These are phyloP conservation scores for Herpetomonas muscarum DNA, from an alignment of 208 protist genomes.

Conservation along the genomic window DNA sequence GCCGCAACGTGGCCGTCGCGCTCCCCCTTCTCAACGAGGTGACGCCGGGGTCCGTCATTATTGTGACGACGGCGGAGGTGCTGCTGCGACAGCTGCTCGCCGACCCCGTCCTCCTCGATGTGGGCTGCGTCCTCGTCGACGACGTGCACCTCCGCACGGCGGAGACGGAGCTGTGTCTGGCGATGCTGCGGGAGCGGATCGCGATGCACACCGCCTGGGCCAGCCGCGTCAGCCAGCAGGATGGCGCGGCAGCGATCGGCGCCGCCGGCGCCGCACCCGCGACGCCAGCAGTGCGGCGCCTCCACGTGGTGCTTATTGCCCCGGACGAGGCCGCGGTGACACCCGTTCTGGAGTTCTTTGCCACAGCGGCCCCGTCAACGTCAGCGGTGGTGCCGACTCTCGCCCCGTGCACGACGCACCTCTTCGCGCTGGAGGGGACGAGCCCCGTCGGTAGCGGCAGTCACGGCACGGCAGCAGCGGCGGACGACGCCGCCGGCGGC, in stretches of 20 bases:
- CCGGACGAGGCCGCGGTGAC: conserved; percentile 50
- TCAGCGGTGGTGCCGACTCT: conserved; percentile 12
- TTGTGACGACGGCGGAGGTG: conserved; percentile 81
- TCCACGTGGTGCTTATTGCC: conserved; percentile 72
- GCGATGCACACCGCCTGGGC: conserved; percentile 1
- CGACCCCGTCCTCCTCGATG: conserved; percentile 68
- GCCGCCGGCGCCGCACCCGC: neutral
- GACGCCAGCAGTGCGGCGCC: neutral
- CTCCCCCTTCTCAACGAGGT: conserved; percentile 42
- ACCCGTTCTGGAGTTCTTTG: conserved; percentile 53
- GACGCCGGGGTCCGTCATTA: conserved; percentile 43
- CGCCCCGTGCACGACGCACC: neutral
- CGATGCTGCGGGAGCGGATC: conserved; percentile 55
- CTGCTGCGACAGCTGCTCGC: conserved; percentile 77
- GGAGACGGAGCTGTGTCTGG: conserved; percentile 66
- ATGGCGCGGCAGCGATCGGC: neutral
- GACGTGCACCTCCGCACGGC: conserved; percentile 74
- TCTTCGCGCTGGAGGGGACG: neutral
- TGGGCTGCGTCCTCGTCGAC: conserved; percentile 78
- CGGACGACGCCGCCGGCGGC: too few relatives aligned
- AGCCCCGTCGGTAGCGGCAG: neutral
- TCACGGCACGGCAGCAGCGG: neutral
- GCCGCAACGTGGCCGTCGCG: conserved; percentile 39
- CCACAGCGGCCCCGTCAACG: conserved; percentile 13
- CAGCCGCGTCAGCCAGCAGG: neutral